Evolutionary conservation across 2,329 filamentous ascomycete species (phyloP), one percentile per base, ranked within the genome.

Genomic region (Onygena corvina): DNA sequence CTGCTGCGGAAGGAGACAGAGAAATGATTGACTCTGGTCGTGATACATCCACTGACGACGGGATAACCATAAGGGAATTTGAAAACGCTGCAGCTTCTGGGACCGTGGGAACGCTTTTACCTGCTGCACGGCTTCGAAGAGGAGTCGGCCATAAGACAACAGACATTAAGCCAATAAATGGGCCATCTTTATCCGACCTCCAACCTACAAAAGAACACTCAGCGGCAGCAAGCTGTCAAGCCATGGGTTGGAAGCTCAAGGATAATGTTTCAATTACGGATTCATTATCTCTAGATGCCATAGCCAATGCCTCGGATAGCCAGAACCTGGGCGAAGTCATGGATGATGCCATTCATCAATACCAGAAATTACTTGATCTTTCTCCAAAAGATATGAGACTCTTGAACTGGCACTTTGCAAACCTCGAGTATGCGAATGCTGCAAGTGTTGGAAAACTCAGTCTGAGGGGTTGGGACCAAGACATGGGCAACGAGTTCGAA

Each of bases 351-450:
- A 81, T 98, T 52, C 76, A 76, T 14, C 89, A 96, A 64, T 98
- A 94, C 63, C 83, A 85, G 59, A 74, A 77, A 27, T 76, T 98
- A 45, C 76, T 96, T 23, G 83, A 94, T 51, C 70, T 98, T 47
- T 86, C 81, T 11, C 78, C 89, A 1, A 85, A 87, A 61, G 92
- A 98, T 60, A 82, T 94, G 66, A 80, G 92, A 40, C 73, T 98
- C 12, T 76, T 96, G 60, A 98, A 95, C 61, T 98, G 92, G 92
- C 93, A 98, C 66, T 84, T 95, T 64, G 93, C 93, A 56, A 98
- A 98, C 61, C 75, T 98, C 11, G 92, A 98, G 66, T 98, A 98
- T 62, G 93, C 90, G 54, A 98, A 96, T 64, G 92, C 92, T 1
- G 86, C 82, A 1, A 93, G 88, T 56, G 80, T 94, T 49, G 82